Percentiles rank a stretch among this genome's conserved stretches.
Evolutionary conservation across 306 rosid genomes (phyloP).

Genomic region (Pterocarpus macrocarpus): DNA sequence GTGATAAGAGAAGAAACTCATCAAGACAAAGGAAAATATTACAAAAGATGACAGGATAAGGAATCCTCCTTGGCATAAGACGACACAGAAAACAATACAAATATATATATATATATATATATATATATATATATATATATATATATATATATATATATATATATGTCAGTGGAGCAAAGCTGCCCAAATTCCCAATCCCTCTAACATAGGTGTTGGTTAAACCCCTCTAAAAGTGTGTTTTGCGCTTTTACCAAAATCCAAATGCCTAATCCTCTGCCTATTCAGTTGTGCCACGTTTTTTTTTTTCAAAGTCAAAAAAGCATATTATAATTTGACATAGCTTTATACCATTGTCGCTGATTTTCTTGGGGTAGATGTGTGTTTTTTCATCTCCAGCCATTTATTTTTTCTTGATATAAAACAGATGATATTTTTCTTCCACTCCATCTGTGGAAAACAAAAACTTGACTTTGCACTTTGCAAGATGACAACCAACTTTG

Average conservation of each 20-base stretch:
- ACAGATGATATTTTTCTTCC: not conserved
- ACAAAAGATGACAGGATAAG: not conserved
- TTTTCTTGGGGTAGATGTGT: slow-evolving; percentile 3
- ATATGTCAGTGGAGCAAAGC: not conserved
- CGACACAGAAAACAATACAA: not conserved
- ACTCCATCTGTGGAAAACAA: slow-evolving; percentile 30
- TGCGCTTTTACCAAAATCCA: not conserved
- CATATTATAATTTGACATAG: not conserved
- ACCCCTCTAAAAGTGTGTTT: not conserved
- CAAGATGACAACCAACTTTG: not conserved
- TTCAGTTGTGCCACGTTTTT: not conserved
- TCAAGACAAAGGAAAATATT: not conserved
- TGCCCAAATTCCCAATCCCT: not conserved
- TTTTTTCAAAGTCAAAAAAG: not conserved
- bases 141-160: not conserved
- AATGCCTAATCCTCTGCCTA: not conserved
- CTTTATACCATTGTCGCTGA: slow-evolving; percentile 6
- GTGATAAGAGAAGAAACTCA: slow-evolving; percentile 19
- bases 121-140: no score
- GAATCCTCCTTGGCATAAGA: slow-evolving; percentile 1
- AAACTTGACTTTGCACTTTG: not conserved
- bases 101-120: no score
- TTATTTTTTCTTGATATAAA: not conserved
- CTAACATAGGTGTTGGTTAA: not conserved
- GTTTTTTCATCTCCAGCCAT: slow-evolving; percentile 25